These are phyloP conservation scores for Xylaria digitata DNA, from an alignment of 2,329 filamentous ascomycete genomes.

Conservation along the genomic window DNA sequence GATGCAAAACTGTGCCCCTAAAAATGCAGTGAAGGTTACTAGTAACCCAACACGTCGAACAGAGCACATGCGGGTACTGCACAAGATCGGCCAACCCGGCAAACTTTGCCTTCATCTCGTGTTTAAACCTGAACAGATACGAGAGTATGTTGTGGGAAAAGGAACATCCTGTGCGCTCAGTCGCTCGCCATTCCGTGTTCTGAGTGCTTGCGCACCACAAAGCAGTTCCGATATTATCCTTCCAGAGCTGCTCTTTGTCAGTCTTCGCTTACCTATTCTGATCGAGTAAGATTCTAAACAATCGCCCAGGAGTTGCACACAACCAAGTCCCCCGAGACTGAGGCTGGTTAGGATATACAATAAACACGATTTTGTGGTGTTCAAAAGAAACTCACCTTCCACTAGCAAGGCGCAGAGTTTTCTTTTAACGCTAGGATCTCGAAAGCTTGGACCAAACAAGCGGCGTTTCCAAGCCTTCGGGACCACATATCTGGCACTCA, in stretches of 20 bases:
- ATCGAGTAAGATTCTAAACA: neutral
- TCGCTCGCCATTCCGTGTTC: conserved; percentile 9
- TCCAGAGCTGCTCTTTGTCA: neutral
- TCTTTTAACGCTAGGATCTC: conserved; percentile 7
- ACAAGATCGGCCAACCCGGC: neutral
- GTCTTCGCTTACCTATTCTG: neutral
- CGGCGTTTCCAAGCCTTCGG: neutral
- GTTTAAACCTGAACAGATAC: neutral
- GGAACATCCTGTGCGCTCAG: neutral
- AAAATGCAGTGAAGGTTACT: neutral
- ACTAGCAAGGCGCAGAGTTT: conserved; percentile 21
- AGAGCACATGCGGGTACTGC: neutral
- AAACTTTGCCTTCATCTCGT: neutral
- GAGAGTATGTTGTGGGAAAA: neutral
- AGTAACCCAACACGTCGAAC: neutral
- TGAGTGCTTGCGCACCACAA: neutral
- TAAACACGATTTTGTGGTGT: neutral
- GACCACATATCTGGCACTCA: conserved; percentile 5
- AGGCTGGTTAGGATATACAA: neutral
- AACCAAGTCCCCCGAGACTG: neutral
- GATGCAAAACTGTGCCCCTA: conserved; percentile 1
- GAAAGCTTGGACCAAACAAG: conserved; percentile 12
- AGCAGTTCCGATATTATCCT: neutral
- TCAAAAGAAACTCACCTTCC: neutral
- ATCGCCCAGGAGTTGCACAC: neutral